A percentile compares a stretch with the other conserved stretches of the same genome.
These are phyloP conservation scores for Macrocybe gigantea DNA, from an alignment of 768 basidiomycete genomes.

Conservation along the genomic window DNA sequence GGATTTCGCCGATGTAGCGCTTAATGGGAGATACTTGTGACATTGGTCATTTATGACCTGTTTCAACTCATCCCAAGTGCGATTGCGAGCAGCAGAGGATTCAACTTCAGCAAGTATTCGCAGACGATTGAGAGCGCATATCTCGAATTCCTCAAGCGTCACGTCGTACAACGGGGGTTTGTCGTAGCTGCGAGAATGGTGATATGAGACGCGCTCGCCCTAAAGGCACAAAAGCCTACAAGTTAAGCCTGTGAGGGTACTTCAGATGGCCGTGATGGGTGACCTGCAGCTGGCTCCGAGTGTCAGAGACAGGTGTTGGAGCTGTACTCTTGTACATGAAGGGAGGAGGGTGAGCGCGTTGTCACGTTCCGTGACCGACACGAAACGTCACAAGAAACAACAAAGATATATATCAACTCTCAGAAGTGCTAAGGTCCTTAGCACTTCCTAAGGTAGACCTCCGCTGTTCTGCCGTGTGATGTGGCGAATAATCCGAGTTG, in stretches of 20 bases:
- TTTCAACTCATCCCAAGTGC: slow-evolving; percentile 74
- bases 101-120: slow-evolving; percentile 89
- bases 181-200: slow-evolving; percentile 60
- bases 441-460: too few species aligned
- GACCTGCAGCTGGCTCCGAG: slow-evolving; percentile 17
- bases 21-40: slow-evolving; percentile 72
- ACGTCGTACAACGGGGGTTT: slow-evolving; percentile 81
- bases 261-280: slow-evolving; percentile 26
- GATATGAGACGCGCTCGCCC: slow-evolving; percentile 4
- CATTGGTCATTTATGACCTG: slow-evolving; percentile 56
- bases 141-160: slow-evolving; percentile 94
- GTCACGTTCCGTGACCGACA: slow-evolving; percentile 12
- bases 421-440: too few species aligned
- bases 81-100: slow-evolving; percentile 78
- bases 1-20: slow-evolving; percentile 43
- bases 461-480: too few species aligned
- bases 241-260: slow-evolving; percentile 73
- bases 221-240: slow-evolving; percentile 41
- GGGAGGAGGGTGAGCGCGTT: background rate
- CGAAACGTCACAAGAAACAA: slow-evolving; percentile 14
- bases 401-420: too few species aligned
- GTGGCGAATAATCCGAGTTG: too few species aligned
- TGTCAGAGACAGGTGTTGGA: slow-evolving; percentile 15
- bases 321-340: slow-evolving; percentile 32
- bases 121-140: slow-evolving; percentile 80